Percentiles rank a stretch among this genome's conserved stretches.
phyloP scores from a whole-genome alignment of 768 basidiomycete species.

The Leucosporidium scottii region DNA sequence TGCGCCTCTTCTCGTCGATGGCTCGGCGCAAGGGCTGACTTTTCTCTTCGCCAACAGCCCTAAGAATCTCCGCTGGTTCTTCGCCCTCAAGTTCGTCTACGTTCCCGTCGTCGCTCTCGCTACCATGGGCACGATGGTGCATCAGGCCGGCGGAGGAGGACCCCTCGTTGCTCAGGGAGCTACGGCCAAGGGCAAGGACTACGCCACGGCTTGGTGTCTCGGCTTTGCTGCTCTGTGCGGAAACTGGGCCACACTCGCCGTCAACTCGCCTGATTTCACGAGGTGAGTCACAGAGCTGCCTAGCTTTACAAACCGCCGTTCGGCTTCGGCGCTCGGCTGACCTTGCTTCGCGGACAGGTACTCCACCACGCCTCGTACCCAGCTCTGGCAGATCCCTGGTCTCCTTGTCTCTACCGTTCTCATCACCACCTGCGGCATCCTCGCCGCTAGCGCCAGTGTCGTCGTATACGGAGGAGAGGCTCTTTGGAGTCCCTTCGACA shows the following conservation, averaged over 20 bases:
- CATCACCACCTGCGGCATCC: conserved; percentile 26
- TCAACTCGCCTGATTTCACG: conserved; percentile 14
- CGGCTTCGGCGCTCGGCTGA: background rate
- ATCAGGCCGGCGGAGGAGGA: conserved; percentile 11
- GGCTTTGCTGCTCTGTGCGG: conserved; percentile 64
- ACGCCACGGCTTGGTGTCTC: conserved; percentile 69
- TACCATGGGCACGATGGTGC: conserved; percentile 39
- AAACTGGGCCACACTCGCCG: conserved; percentile 47
- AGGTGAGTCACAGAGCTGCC: background rate
- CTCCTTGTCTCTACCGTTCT: background rate
- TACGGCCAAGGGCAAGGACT: conserved; percentile 49
- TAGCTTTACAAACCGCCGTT: too few relatives aligned
- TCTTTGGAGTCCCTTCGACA: conserved; percentile 5
- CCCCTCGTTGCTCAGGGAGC: conserved; percentile 44
- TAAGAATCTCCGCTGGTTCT: conserved; percentile 24
- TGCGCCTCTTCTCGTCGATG: conserved; percentile 41
- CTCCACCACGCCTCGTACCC: conserved; percentile 3
- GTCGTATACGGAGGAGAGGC: conserved; percentile 10
- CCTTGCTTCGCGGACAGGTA: too few relatives aligned
- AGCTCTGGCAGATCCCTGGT: conserved; percentile 11
- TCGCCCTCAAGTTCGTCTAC: conserved; percentile 31
- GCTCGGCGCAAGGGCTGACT: too few relatives aligned
- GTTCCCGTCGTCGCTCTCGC: conserved; percentile 39
- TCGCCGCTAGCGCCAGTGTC: conserved; percentile 13
- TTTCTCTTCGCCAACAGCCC: background rate